Evolutionary conservation across 768 basidiomycete species (phyloP).

Genomic region (Mycena polygramma): DNA sequence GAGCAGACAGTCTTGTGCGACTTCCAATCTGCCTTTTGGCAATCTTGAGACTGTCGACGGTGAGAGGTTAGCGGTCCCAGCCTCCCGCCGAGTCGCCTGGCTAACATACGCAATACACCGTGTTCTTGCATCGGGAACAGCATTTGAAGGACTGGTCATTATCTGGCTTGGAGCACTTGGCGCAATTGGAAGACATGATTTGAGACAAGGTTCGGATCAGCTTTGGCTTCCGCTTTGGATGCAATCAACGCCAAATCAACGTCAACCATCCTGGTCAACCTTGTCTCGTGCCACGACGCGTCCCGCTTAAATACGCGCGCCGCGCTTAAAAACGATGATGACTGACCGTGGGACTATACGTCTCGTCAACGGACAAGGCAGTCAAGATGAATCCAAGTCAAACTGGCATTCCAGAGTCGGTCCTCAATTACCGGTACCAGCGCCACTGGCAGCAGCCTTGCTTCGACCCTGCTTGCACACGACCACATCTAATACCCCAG

Average conservation of each 20-base stretch:
- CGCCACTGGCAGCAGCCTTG: not conserved
- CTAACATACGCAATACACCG: conserved; percentile 15
- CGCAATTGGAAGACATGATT: conserved; percentile 12
- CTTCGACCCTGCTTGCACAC: not conserved
- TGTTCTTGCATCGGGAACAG: conserved; percentile 14
- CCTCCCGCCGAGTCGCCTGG: too few species aligned
- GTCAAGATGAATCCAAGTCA: too few species aligned
- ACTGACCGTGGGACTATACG: not conserved
- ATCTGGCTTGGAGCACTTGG: conserved; percentile 5
- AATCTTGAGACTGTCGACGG: not conserved
- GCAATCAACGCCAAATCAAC: too few species aligned
- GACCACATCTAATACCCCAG: not conserved
- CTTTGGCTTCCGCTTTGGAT: too few species aligned
- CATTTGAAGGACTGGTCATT: not conserved
- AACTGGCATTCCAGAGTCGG: not conserved
- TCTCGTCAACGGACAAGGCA: too few species aligned
- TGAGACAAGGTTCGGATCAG: too few species aligned
- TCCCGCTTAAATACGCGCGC: conserved; percentile 2
- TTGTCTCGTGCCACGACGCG: not conserved
- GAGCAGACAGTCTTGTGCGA: not conserved
- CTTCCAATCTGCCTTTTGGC: not conserved
- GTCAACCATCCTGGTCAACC: too few species aligned
- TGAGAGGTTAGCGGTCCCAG: not conserved
- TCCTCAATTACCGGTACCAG: not conserved
- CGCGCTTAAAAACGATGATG: not conserved